Evolutionary conservation across 371 early-diverging fungal genomes (phyloP).

Genomic region (Mucor saturninus): DNA sequence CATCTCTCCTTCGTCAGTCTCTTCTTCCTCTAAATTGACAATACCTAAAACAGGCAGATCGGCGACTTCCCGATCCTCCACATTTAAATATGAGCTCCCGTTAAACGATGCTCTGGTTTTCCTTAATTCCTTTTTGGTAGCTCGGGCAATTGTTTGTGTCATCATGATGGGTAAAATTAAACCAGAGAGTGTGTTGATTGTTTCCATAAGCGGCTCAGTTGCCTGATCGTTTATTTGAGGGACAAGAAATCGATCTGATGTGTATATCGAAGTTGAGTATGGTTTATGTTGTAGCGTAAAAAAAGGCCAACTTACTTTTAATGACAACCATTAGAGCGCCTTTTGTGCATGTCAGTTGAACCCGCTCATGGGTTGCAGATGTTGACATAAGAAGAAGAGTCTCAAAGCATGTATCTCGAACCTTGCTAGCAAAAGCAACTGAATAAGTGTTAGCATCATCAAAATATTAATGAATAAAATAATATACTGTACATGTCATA

Average conservation of each 20-base stretch:
- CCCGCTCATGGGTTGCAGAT: constrained; percentile 39
- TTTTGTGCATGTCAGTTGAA: constrained; percentile 49
- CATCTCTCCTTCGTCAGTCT: constrained; percentile 7
- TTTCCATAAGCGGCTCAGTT: constrained; percentile 46
- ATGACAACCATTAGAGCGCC: constrained; percentile 40
- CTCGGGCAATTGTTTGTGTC: constrained; percentile 31
- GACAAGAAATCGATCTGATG: constrained; percentile 32
- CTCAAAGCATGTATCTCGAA: constrained; percentile 41
- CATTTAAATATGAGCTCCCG: background rate
- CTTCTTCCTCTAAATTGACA: background rate
- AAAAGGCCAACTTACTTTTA: constrained; percentile 31
- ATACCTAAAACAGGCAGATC: background rate
- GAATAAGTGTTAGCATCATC: background rate
- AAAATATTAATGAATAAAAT: background rate
- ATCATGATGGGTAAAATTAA: constrained; percentile 39
- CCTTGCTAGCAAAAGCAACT: constrained; percentile 43
- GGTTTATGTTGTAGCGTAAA: background rate
- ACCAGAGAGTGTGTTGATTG: constrained; percentile 26
- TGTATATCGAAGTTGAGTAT: background rate
- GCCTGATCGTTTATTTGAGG: constrained; percentile 40
- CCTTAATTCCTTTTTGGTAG: background rate
- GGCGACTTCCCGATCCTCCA: background rate
- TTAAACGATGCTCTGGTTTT: background rate
- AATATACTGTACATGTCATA: constrained; percentile 36
- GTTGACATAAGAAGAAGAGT: constrained; percentile 34